Percentiles rank a stretch among this genome's conserved stretches.
Conservation (phyloP, 106 monocot species). For the Amphibolis antarctica region DNA sequence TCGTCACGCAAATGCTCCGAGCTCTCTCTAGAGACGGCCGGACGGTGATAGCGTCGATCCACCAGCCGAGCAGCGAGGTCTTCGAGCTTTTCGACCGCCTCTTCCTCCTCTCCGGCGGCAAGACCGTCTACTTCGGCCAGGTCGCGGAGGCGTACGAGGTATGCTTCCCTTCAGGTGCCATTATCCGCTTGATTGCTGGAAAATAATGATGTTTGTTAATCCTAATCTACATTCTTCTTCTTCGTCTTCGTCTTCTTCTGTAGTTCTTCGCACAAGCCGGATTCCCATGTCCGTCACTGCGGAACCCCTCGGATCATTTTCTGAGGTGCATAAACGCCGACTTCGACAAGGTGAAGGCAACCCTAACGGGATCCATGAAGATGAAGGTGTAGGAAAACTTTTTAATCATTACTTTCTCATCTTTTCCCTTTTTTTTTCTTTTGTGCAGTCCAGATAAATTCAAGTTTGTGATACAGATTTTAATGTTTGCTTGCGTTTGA, state of each 20-base stretch:
- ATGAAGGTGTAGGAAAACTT: conserved; percentile 9
- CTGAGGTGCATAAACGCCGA: conserved; percentile 22
- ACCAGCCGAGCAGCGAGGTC: conserved; percentile 14
- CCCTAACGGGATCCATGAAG: conserved; percentile 21
- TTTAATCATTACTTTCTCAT: too few relatives aligned
- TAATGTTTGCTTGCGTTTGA: too few relatives aligned
- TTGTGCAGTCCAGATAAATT: neutral
- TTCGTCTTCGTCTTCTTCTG: neutral
- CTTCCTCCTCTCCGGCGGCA: conserved; percentile 75
- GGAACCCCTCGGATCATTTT: conserved; percentile 40
- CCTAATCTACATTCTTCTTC: neutral
- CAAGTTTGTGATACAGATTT: too few relatives aligned
- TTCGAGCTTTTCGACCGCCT: conserved; percentile 81
- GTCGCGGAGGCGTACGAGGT: conserved; percentile 74
- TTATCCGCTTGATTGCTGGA: neutral
- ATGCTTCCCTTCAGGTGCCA: neutral
- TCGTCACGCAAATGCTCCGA: conserved; percentile 79
- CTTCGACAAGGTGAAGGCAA: conserved; percentile 22
- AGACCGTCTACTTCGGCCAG: conserved; percentile 81
- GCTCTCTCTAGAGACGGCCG: conserved; percentile 68
- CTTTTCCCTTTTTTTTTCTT: neutral
- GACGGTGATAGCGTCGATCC: conserved; percentile 85
- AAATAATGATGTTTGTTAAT: neutral
- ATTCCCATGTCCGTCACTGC: conserved; percentile 71
- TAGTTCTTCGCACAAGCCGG: conserved; percentile 84